Base-by-base conservation (phyloP, 2,329 filamentous ascomycete species). In the Penicillium sp. region DNA sequence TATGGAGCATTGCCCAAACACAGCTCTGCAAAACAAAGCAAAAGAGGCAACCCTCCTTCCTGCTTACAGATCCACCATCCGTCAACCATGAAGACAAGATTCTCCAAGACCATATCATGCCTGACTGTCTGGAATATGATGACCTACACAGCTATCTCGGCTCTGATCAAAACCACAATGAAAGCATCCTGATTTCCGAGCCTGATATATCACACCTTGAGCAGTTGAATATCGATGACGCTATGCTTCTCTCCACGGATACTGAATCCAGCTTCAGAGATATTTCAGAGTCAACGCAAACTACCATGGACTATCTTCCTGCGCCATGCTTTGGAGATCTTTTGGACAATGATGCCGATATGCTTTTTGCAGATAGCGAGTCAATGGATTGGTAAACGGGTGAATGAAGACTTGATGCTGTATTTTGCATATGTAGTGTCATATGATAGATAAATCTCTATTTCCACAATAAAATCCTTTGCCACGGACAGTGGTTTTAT, bases 1-100 rank as follows among this genome's bases (percentile, higher is more conserved):
- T 66, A 10, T 67, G 64, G 62, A 39, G 37, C 14, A 52, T 53
- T 17, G 56, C 60, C 14, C 61, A 64, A 27, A 48, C 48, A 22
- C 46, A 47, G 11, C 39, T 61, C 12, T 47, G 46, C 26, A 51
- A 39, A 5, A 28, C 42, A 2, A 47, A 49, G 15, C 32, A 3
- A 35, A 35, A 22, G 48, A 32, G 23, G 16, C 31, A 16, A 29
- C 27, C 13, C 12, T 20, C 3, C 34, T 39, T 22, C 28, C 28
- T 31, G 3, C 27, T 30, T 7, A 30, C 17, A 23, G 9, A 27
- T 23, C 11, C 22, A 23, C 6, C 6, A 6, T 23, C 11, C 1
- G n/a, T 23, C 22, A 23, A 23, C 22, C 6, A 23, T 11, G n/a
- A n/a, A n/a, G n/a, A n/a, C 22, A 23, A 23, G 25, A 27, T 5